Evolutionary conservation across 805 yeast species (phyloP).

Genomic region (Teunomyces stri): DNA sequence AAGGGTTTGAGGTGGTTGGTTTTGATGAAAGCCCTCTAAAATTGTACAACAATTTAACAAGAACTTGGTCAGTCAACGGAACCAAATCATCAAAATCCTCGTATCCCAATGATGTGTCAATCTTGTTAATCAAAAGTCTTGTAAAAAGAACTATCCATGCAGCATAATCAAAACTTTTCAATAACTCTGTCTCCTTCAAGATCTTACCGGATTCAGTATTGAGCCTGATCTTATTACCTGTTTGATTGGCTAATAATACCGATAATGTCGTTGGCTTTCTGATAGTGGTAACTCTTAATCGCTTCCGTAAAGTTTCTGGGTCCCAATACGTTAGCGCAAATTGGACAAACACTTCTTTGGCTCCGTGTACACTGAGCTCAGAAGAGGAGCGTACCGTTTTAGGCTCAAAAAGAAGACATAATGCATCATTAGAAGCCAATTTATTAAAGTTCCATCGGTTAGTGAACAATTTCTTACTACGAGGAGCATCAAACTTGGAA

Average conservation of each 20-base stretch:
- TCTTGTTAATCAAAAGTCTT: constrained; percentile 31
- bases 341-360: constrained; percentile 30
- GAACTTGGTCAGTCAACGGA: constrained; percentile 23
- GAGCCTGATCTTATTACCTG: neutral
- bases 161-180: constrained; percentile 32
- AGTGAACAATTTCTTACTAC: constrained; percentile 33
- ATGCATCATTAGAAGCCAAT: constrained; percentile 19
- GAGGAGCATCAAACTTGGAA: constrained; percentile 29
- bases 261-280: constrained; percentile 26
- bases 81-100: constrained; percentile 28
- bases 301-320: constrained; percentile 14
- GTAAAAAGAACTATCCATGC: constrained; percentile 30
- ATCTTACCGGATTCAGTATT: constrained; percentile 16
- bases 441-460: constrained; percentile 35
- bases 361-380: constrained; percentile 13
- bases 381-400: constrained; percentile 24
- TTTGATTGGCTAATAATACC: constrained; percentile 12
- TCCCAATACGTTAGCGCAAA: constrained; percentile 32
- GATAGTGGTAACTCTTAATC: constrained; percentile 31
- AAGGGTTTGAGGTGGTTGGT: constrained; percentile 19
- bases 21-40: constrained; percentile 25
- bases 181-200: constrained; percentile 24
- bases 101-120: constrained; percentile 34
- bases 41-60: constrained; percentile 24
- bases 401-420: constrained; percentile 33